A percentile compares a stretch with the other conserved stretches of the same genome.
Conservation (phyloP, 2,329 filamentous ascomycete species). For the Aspergillus sp. region DNA sequence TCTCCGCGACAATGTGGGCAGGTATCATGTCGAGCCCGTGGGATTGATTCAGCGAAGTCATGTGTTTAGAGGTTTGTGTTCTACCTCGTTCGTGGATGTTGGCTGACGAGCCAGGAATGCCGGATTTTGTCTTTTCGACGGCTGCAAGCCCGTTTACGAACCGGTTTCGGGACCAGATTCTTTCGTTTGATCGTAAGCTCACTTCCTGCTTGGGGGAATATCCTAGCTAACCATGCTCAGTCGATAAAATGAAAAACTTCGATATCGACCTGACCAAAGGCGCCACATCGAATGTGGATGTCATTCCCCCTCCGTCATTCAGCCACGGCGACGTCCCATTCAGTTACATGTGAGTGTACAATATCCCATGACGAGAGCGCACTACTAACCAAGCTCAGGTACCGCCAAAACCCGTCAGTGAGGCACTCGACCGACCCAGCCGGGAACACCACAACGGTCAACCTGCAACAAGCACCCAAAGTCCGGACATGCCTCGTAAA, state of each 20-base stretch:
- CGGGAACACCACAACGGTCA: constrained; percentile 52
- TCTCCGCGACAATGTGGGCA: constrained; percentile 59
- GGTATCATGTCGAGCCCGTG: constrained; percentile 59
- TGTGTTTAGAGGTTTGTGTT: constrained; percentile 62
- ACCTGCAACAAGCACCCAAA: constrained; percentile 48
- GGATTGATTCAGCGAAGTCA: constrained; percentile 71
- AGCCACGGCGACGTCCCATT: constrained; percentile 66
- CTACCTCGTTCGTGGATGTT: background rate
- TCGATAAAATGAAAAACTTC: constrained; percentile 54
- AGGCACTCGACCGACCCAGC: constrained; percentile 50
- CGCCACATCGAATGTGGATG: constrained; percentile 51
- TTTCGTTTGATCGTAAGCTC: constrained; percentile 59
- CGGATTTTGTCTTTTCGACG: constrained; percentile 78
- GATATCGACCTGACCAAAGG: constrained; percentile 56
- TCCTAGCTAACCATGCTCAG: constrained; percentile 22
- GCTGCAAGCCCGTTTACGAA: constrained; percentile 59
- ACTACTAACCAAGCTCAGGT: constrained; percentile 41
- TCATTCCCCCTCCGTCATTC: constrained; percentile 72
- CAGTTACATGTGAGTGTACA: constrained; percentile 40
- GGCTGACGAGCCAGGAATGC: constrained; percentile 44
- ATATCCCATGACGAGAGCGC: constrained; percentile 2
- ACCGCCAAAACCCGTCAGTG: constrained; percentile 76
- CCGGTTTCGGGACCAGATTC: constrained; percentile 59
- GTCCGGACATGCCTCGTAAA: constrained; percentile 50
- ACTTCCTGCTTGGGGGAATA: background rate